A percentile compares a stretch with the other conserved stretches of the same genome.
phyloP scores from a whole-genome alignment of 306 rosid genomes.

The Hippophae tibetana region DNA sequence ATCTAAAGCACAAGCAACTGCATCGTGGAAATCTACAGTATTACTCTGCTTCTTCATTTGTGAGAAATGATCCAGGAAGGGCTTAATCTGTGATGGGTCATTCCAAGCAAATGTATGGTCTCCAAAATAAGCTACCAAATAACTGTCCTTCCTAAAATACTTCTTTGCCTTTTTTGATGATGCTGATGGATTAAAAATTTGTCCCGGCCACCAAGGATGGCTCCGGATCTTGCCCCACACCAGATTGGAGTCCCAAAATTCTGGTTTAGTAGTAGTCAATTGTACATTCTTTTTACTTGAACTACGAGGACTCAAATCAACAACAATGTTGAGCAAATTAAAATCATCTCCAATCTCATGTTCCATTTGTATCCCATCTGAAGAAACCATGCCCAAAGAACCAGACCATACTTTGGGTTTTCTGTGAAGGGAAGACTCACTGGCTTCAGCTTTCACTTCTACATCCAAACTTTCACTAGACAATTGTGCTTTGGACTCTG shows the following conservation, averaged over 20 bases:
- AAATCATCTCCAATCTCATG: conserved; percentile 10
- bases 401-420: conserved; percentile 1
- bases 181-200: conserved; percentile 57
- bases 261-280: conserved; percentile 19
- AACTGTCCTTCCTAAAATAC: conserved; percentile 37
- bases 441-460: conserved; percentile 9
- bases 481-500: conserved; percentile 15
- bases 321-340: conserved; percentile 32
- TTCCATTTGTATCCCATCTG: conserved; percentile 17
- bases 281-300: conserved; percentile 14
- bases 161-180: conserved; percentile 60
- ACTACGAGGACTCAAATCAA: conserved; percentile 33
- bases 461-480: conserved; percentile 7
- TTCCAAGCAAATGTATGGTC: conserved; percentile 82
- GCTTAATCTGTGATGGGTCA: conserved; percentile 54
- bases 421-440: conserved; percentile 15
- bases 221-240: conserved; percentile 87
- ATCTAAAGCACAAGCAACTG: conserved; percentile 60
- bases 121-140: conserved; percentile 63
- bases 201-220: conserved; percentile 99
- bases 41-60: conserved; percentile 57
- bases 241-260: conserved; percentile 43
- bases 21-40: conserved; percentile 40
- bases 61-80: conserved; percentile 47
- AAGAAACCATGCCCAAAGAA: conserved; percentile 2